These are phyloP conservation scores for Racocetra persica DNA, from an alignment of 371 early-diverging fungal genomes.

Conservation along the genomic window DNA sequence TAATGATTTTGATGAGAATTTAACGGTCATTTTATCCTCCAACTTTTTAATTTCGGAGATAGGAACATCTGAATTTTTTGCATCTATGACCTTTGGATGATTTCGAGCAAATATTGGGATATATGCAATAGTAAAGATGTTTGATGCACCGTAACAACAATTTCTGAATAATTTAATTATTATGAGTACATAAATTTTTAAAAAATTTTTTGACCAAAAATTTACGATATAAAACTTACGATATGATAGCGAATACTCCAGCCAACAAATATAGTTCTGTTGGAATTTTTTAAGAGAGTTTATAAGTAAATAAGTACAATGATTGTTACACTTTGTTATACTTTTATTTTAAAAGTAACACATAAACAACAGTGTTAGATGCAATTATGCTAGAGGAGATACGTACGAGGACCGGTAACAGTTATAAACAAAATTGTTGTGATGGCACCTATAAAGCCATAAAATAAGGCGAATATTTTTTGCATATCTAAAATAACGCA, in stretches of 20 bases:
- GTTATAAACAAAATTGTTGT: neutral
- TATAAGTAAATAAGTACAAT: too few relatives aligned
- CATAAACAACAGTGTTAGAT: too few relatives aligned
- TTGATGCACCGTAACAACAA: conserved; percentile 57
- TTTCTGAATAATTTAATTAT: conserved; percentile 41
- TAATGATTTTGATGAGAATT: conserved; percentile 57
- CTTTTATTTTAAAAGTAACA: too few relatives aligned
- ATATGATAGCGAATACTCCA: neutral
- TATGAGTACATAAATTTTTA: conserved; percentile 15
- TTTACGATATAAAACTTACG: conserved; percentile 20
- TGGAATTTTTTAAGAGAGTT: too few relatives aligned
- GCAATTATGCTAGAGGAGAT: too few relatives aligned
- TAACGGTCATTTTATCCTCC: conserved; percentile 49
- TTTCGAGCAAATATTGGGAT: conserved; percentile 61
- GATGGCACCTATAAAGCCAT: neutral
- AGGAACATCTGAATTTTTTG: neutral
- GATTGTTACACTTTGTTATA: too few relatives aligned
- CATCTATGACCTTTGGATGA: conserved; percentile 53
- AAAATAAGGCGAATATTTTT: neutral
- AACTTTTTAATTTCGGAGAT: neutral
- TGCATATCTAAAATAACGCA: neutral
- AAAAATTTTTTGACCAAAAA: neutral
- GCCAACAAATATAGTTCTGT: neutral
- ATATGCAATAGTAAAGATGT: conserved; percentile 64
- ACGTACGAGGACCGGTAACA: neutral